Evolutionary conservation across 2,329 filamentous ascomycete species (phyloP).

Genomic region (Fusarium chuoi): DNA sequence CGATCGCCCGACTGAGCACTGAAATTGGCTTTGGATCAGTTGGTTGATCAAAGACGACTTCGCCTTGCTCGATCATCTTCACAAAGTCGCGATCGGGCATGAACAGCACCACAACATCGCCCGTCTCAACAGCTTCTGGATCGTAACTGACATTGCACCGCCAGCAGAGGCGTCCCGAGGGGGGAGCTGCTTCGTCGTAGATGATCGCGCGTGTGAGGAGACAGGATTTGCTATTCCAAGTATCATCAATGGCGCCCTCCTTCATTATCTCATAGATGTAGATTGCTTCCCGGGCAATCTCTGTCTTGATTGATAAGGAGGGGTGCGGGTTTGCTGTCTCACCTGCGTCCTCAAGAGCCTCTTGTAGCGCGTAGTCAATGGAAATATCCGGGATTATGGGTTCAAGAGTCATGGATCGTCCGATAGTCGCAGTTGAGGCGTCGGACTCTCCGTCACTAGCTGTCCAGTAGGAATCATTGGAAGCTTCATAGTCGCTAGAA

Average conservation of each 20-base stretch:
- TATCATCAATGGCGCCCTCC: not conserved
- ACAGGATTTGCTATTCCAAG: not conserved
- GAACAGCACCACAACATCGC: not conserved
- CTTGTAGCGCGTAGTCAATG: rapidly evolving
- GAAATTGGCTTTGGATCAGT: not conserved
- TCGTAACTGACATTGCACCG: not conserved
- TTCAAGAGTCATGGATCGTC: not conserved
- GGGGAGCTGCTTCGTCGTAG: rapidly evolving
- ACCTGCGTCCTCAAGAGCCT: rapidly evolving
- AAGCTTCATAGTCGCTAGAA: not conserved
- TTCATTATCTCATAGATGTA: not conserved
- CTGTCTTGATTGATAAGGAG: rapidly evolving
- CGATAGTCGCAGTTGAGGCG: not conserved
- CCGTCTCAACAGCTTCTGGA: rapidly evolving
- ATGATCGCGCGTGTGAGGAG: not conserved
- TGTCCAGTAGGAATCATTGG: not conserved
- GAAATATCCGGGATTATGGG: rapidly evolving
- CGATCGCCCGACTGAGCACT: rapidly evolving
- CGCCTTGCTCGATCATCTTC: not conserved
- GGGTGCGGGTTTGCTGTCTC: not conserved
- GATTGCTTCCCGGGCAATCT: not conserved
- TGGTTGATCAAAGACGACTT: not conserved
- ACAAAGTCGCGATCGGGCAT: not conserved
- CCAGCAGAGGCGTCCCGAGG: not conserved
- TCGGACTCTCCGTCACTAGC: rapidly evolving